A percentile compares a stretch with the other conserved stretches of the same genome.
Conservation (phyloP, 352 stramenopile genomes). For the Phytophthora sansomeana region DNA sequence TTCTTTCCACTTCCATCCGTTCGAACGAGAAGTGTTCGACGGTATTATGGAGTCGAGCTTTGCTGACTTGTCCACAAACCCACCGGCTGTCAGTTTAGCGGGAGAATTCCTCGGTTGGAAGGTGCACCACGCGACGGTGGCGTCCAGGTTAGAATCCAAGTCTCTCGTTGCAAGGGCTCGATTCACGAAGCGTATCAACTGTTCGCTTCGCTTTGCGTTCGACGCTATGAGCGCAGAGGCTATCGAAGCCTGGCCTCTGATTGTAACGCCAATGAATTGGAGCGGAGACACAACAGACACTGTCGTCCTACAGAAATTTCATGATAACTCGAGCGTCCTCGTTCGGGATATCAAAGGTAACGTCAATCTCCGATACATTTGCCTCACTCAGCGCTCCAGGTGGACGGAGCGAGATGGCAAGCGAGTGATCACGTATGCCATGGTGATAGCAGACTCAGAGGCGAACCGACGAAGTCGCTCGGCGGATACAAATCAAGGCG, state of each 20-base stretch:
- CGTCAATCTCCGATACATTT: constrained; percentile 34
- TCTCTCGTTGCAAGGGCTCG: too few species aligned
- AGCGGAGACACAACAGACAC: constrained; percentile 12
- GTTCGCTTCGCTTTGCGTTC: constrained; percentile 5
- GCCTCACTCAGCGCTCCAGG: constrained; percentile 19
- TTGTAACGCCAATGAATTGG: constrained; percentile 32
- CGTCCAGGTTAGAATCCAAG: too few species aligned
- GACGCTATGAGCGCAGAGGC: constrained; percentile 23
- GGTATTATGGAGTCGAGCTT: too few species aligned
- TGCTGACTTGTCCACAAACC: too few species aligned
- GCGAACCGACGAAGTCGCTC: constrained; percentile 31
- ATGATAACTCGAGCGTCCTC: constrained; percentile 29
- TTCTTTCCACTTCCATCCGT: too few species aligned
- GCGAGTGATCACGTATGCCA: constrained; percentile 23
- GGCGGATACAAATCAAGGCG: constrained; percentile 19
- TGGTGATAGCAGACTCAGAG: constrained; percentile 38
- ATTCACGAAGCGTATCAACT: constrained; percentile 13
- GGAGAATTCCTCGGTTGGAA: too few species aligned
- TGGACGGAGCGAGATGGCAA: constrained; percentile 22
- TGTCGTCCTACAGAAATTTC: constrained; percentile 32
- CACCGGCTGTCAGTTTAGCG: too few species aligned
- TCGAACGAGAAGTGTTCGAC: too few species aligned
- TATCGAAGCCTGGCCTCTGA: constrained; percentile 25
- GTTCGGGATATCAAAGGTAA: constrained; percentile 16
- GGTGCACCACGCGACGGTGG: too few species aligned